phyloP scores from a whole-genome alignment of 1,284 basidiomycete genomes.

The Sporisorium exsertum region DNA sequence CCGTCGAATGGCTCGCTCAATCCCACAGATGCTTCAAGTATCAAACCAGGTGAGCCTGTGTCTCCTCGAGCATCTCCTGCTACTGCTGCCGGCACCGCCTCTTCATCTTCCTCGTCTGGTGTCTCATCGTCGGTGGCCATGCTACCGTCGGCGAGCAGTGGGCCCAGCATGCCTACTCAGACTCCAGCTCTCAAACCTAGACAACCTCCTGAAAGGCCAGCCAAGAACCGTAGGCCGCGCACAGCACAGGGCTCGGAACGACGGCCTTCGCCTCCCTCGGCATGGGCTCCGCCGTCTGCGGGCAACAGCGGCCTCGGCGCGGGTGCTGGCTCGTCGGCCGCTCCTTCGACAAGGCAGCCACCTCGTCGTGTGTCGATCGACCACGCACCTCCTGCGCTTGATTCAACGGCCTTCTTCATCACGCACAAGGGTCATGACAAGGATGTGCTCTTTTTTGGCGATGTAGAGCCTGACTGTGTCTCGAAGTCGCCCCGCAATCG shows the following conservation, averaged over 20 bases:
- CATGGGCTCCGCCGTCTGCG: slow-evolving; percentile 26
- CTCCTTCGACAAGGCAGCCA: slow-evolving; percentile 20
- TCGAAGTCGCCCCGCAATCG: slow-evolving; percentile 53
- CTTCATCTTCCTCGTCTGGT: slow-evolving; percentile 10
- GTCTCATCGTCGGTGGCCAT: slow-evolving; percentile 18
- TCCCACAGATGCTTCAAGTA: slow-evolving; percentile 9
- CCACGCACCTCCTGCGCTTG: slow-evolving; percentile 51
- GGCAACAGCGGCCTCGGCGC: background rate
- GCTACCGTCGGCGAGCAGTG: slow-evolving; percentile 17
- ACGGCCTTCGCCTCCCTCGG: slow-evolving; percentile 33
- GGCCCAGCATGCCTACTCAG: slow-evolving; percentile 16
- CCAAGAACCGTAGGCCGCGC: slow-evolving; percentile 44
- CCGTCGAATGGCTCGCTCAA: slow-evolving; percentile 22
- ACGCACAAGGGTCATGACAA: slow-evolving; percentile 57
- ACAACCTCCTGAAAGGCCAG: slow-evolving; percentile 15
- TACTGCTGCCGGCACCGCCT: slow-evolving; percentile 8
- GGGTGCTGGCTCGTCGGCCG: background rate
- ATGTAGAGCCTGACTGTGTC: slow-evolving; percentile 65
- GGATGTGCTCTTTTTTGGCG: slow-evolving; percentile 67
- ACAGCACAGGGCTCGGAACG: slow-evolving; percentile 58
- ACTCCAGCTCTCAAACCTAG: background rate
- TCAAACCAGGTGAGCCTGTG: slow-evolving; percentile 31
- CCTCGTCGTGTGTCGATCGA: slow-evolving; percentile 46
- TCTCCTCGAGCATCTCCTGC: slow-evolving; percentile 36
- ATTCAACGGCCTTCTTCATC: slow-evolving; percentile 65